These are phyloP conservation scores for Carex cristatella DNA, from an alignment of 176 grass and related monocot species.

Conservation along the genomic window DNA sequence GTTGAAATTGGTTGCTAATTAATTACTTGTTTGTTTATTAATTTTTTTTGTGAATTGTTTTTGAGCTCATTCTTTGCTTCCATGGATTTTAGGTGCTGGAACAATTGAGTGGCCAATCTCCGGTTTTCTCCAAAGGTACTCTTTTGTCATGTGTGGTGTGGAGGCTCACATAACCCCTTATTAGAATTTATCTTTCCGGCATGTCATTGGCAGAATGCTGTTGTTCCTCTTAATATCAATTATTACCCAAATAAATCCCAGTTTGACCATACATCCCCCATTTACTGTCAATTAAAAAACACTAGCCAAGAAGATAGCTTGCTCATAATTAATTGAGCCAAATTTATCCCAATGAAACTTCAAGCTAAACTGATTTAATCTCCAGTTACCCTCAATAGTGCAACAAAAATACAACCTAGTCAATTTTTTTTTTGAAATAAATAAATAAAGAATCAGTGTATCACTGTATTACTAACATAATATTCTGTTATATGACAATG, in stretches of 20 bases:
- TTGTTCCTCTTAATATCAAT: background rate
- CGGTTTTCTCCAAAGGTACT: conserved; percentile 80
- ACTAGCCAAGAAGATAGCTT: background rate
- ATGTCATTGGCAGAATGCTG: background rate
- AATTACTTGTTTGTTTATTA: background rate
- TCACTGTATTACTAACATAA: background rate
- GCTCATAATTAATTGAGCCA: background rate
- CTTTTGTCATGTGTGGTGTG: background rate
- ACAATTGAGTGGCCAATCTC: conserved; percentile 75
- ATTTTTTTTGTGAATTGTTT: background rate
- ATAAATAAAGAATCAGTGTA: background rate
- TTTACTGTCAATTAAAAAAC: background rate
- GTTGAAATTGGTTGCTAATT: background rate
- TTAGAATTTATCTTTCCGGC: background rate
- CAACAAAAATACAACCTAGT: background rate
- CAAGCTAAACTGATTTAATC: background rate
- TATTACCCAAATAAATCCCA: background rate
- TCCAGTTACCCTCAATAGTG: background rate
- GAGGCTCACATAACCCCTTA: background rate
- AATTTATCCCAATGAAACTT: background rate
- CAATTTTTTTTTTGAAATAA: background rate
- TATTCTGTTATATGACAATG: background rate
- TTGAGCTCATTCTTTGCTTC: background rate
- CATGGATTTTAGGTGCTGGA: conserved; percentile 53
- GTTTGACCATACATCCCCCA: background rate